Conservation (phyloP, 1,284 basidiomycete genomes). For the Irpex lacteus region DNA sequence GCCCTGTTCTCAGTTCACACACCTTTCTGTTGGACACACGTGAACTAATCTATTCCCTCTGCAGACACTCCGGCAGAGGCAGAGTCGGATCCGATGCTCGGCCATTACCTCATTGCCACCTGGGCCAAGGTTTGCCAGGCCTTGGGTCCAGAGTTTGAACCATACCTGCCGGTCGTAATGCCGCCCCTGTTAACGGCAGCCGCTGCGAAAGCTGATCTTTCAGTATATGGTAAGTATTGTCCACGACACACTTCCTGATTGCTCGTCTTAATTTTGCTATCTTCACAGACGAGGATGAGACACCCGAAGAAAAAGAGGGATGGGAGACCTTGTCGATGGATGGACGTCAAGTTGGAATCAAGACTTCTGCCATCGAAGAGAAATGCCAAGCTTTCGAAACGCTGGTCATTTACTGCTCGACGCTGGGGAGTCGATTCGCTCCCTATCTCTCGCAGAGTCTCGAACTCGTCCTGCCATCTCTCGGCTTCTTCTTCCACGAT, state of each 20-base stretch:
- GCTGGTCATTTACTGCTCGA: conserved; percentile 75
- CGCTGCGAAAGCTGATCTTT: conserved; percentile 75
- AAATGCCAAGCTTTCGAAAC: conserved; percentile 87
- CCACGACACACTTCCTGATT: not conserved
- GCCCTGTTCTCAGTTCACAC: not conserved
- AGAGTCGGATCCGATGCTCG: conserved; percentile 55
- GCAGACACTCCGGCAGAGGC: conserved; percentile 64
- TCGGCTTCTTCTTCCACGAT: conserved; percentile 79
- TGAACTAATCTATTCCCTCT: not conserved
- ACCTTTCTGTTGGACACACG: not conserved
- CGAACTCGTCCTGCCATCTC: conserved; percentile 66
- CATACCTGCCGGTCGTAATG: conserved; percentile 81
- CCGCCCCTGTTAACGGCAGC: conserved; percentile 74
- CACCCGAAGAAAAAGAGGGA: conserved; percentile 57
- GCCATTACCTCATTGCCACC: conserved; percentile 71
- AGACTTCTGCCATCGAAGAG: conserved; percentile 80
- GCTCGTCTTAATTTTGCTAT: not conserved
- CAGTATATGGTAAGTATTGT: conserved; percentile 57
- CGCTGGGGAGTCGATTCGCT: conserved; percentile 65
- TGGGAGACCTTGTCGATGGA: conserved; percentile 78
- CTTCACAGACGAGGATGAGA: conserved; percentile 50
- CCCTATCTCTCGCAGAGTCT: conserved; percentile 72
- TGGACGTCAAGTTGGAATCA: conserved; percentile 72
- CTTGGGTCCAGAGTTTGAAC: conserved; percentile 78
- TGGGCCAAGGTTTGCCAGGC: conserved; percentile 85